Evolutionary conservation across 2,329 filamentous ascomycete species (phyloP), one percentile per base, ranked within the genome.

Genomic region (Lachnellula suecica): DNA sequence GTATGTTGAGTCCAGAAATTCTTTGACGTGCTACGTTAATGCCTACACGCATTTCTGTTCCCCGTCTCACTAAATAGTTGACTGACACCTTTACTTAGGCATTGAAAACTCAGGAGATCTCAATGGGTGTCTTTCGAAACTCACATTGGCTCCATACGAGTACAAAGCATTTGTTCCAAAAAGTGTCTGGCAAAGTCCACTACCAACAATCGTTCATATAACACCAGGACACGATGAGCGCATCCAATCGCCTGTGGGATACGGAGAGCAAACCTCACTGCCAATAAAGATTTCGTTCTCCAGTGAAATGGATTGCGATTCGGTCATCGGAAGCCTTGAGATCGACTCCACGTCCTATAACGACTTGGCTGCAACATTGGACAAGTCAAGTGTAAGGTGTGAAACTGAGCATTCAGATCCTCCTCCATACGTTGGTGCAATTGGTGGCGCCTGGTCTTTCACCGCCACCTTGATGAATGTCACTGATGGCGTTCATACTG

Each of bases 161-260:
- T 85, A 77, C 64, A 78, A 77, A 55, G 79, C 80, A 13, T 82
- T 81, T 60, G 79, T 85, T 5, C 80, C 79, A 1, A 73, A 73
- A 24, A 67, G 71, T 0, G 70, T 69, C 25, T 84, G 79, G 68
- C 67, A 74, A n/a, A 66, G 67, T 6, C 79, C 80, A 13, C 68
- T 70, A 5, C 82, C 82, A 1, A 75, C 79, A 66, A 75, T 85
- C 58, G 84, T 81, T 2, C 69, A n/a, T 74, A 48, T 73, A 38
- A 40, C 84, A 2, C 84, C 84, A 4, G 82, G 83, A 2, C 84
- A 88, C 59, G 84, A 88, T 60, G 66, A 68, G 2, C 77, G 82
- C 2, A 63, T 85, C 4, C 54, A 76, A 17, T 84, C 83, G 0
- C 74, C 68, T 27, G 73, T 72, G 15, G 54, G 57, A 1, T 65